phyloP scores from a whole-genome alignment of 257 asterid genomes.

The Capsicum pubescens region DNA sequence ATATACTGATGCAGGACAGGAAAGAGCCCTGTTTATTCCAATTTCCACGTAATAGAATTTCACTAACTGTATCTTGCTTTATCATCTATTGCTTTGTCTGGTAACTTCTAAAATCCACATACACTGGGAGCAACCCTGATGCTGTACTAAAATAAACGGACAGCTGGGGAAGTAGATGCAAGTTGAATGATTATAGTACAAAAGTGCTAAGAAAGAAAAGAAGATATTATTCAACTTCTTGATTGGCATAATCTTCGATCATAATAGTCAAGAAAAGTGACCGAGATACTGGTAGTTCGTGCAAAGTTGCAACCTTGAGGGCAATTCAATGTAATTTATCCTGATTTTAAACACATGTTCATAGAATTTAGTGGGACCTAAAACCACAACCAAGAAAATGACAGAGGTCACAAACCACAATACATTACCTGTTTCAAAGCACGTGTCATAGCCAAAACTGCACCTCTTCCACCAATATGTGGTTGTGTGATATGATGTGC shows the following conservation, averaged over 20 bases:
- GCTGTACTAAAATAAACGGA: background rate
- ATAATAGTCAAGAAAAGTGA: background rate
- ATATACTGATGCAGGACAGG: slow-evolving; percentile 1
- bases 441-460: slow-evolving; percentile 86
- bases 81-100: background rate
- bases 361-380: slow-evolving; percentile 4
- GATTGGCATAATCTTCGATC: background rate
- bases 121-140: background rate
- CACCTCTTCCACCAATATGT: slow-evolving; percentile 88
- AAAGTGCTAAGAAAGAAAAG: slow-evolving; percentile 10
- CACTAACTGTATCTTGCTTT: background rate
- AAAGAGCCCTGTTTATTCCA: background rate
- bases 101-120: background rate
- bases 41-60: background rate
- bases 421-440: slow-evolving; percentile 76
- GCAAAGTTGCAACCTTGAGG: background rate
- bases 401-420: background rate
- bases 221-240: background rate
- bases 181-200: slow-evolving; percentile 12
- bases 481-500: slow-evolving; percentile 97
- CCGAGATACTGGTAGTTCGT: background rate
- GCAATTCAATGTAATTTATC: background rate
- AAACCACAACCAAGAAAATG: background rate
- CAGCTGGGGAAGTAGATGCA: background rate
- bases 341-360: background rate